phyloP scores from a whole-genome alignment of 2,329 filamentous ascomycete genomes.

The Beauveria sp. region DNA sequence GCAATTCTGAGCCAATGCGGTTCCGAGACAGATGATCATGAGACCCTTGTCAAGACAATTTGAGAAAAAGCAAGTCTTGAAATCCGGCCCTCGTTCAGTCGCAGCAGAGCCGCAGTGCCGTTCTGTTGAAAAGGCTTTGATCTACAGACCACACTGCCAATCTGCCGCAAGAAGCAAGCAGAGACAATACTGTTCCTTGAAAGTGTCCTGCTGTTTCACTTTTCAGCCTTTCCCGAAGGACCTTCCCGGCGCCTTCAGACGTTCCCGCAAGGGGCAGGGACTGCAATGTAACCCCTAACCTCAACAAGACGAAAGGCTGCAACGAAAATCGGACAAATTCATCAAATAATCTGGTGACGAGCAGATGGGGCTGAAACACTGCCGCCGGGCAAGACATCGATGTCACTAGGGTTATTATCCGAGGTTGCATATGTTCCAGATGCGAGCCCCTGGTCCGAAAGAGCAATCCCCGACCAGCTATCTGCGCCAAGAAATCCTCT shows the following conservation, averaged over 20 bases:
- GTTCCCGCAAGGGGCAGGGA: too few relatives aligned
- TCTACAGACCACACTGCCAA: too few relatives aligned
- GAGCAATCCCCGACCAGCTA: neutral
- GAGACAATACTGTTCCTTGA: neutral
- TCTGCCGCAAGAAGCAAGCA: constrained; percentile 1
- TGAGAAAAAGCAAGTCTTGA: neutral
- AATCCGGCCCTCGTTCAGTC: neutral
- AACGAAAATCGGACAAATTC: neutral
- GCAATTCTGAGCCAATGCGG: too few relatives aligned
- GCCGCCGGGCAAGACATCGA: neutral
- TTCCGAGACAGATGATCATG: too few relatives aligned
- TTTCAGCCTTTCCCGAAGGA: neutral
- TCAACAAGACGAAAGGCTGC: neutral
- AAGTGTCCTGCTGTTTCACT: neutral
- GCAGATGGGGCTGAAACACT: neutral
- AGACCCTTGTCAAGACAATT: neutral
- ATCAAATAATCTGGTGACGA: neutral
- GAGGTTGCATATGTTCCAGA: neutral
- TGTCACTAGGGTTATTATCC: neutral
- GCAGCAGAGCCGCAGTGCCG: constrained; percentile 5
- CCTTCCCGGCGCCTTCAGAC: neutral
- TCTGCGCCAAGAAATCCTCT: neutral
- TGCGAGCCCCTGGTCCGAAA: neutral
- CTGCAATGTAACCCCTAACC: neutral
- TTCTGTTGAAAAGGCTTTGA: neutral